Conservation (phyloP, 805 yeast species). For the Pichia paraexigua region DNA sequence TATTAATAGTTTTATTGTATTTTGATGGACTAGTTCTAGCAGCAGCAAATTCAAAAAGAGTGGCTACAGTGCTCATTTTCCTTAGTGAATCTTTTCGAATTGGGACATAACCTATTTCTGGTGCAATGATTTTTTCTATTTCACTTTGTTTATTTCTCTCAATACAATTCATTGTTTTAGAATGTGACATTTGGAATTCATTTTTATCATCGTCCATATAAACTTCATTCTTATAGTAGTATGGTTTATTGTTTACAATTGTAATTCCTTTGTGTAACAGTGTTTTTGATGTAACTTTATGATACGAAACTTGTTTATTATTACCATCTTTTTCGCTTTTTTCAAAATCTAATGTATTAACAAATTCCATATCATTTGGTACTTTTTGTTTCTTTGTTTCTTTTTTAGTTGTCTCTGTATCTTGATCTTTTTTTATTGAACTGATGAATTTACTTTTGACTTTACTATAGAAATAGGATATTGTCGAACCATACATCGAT, state of each 20-base stretch:
- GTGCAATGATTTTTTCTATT: slow-evolving; percentile 16
- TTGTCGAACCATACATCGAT: neutral
- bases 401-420: no score
- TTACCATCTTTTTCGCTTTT: neutral
- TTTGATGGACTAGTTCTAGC: neutral
- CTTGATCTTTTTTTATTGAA: neutral
- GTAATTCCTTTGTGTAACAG: neutral
- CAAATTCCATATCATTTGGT: neutral
- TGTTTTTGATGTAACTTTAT: neutral
- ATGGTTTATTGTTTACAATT: neutral
- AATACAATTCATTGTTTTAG: slow-evolving; percentile 1
- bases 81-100: slow-evolving; percentile 19
- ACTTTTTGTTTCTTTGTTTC: no score
- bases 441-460: neutral
- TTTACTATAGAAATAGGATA: neutral
- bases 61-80: no score
- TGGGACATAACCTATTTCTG: slow-evolving; percentile 17
- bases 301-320: neutral
- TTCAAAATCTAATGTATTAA: neutral
- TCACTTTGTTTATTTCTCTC: slow-evolving; percentile 1
- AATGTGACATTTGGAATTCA: slow-evolving; percentile 2
- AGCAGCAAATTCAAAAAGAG: neutral
- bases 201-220: neutral
- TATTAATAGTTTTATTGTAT: neutral
- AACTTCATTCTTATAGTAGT: neutral